Conservation (phyloP, 345 rosid species). For the Camelina laxa region DNA sequence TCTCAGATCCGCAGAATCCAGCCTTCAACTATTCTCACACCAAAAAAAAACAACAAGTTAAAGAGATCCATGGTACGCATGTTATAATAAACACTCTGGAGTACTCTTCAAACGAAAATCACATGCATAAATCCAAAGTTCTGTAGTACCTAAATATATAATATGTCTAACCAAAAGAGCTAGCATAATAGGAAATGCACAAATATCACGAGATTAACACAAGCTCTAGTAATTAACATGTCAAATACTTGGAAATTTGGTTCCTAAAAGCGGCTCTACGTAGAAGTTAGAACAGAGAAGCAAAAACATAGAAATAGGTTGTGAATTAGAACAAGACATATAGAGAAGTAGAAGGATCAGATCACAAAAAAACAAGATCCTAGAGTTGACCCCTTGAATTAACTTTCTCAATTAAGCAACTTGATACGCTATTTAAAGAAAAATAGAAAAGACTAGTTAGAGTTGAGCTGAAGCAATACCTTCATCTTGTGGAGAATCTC, state of each 20-base stretch:
- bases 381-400: not conserved
- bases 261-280: not conserved
- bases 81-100: not conserved
- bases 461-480: slow-evolving; percentile 45
- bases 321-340: slow-evolving; percentile 1
- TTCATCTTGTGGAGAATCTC: slow-evolving; percentile 83
- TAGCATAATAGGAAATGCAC: not conserved
- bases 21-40: slow-evolving; percentile 58
- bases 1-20: slow-evolving; percentile 61
- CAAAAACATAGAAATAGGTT: not conserved
- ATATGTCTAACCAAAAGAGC: not conserved
- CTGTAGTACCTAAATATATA: too few species aligned
- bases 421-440: not conserved
- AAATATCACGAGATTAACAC: not conserved
- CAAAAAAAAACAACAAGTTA: not conserved
- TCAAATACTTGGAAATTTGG: not conserved
- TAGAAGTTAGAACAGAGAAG: not conserved
- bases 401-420: not conserved
- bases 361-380: slow-evolving; percentile 15
- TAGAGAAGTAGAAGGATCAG: not conserved
- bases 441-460: not conserved
- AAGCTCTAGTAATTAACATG: slow-evolving; percentile 5
- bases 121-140: not conserved
- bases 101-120: not conserved
- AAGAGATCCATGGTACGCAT: not conserved